Conservation (phyloP, 2,329 filamentous ascomycete species). For the Zasmidium cellare region DNA sequence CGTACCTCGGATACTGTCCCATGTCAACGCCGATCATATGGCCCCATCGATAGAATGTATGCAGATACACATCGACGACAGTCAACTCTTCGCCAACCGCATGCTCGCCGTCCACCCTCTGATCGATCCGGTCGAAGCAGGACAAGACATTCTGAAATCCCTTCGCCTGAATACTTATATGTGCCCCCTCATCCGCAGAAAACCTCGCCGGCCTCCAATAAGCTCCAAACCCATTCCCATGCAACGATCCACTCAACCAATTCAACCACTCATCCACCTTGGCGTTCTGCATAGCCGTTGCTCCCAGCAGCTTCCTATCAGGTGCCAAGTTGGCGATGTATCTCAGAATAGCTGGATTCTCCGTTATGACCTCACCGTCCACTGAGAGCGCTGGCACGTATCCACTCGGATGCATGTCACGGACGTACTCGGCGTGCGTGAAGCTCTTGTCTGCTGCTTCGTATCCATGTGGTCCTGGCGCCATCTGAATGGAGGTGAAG, state of each 20-base stretch:
- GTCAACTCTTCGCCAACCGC: background rate
- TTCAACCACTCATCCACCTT: background rate
- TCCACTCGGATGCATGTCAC: background rate
- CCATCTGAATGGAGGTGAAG: background rate
- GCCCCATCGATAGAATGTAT: background rate
- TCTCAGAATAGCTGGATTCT: background rate
- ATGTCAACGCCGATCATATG: background rate
- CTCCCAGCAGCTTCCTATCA: background rate
- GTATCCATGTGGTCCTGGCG: background rate
- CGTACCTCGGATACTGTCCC: background rate
- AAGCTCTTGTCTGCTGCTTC: background rate
- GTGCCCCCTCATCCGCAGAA: background rate
- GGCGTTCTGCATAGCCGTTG: background rate
- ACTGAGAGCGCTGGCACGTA: background rate
- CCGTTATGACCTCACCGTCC: background rate
- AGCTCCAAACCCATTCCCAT: background rate
- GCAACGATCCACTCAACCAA: background rate
- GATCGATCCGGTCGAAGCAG: background rate
- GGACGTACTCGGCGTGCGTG: background rate
- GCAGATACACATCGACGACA: background rate
- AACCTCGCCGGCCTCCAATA: background rate
- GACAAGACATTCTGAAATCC: background rate
- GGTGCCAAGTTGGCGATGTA: background rate
- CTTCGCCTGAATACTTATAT: background rate
- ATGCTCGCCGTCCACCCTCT: background rate